Evolutionary conservation across 2,329 filamentous ascomycete species (phyloP).

Genomic region (Metarhizium anisopliae): DNA sequence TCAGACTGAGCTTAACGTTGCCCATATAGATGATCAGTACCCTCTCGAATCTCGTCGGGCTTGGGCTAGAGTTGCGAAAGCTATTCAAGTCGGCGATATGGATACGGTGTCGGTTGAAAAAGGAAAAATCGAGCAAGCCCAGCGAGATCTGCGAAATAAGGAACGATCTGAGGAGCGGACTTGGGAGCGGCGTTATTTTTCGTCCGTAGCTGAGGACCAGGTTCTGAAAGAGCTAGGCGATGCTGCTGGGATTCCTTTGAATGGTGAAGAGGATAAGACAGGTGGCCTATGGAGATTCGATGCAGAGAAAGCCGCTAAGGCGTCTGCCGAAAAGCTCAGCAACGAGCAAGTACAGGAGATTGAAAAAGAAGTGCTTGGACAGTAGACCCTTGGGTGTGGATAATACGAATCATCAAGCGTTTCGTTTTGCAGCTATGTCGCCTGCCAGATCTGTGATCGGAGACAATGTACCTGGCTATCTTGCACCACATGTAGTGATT

Average conservation of each 20-base stretch:
- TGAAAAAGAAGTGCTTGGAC: constrained; percentile 34
- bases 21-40: constrained; percentile 70
- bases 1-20: constrained; percentile 61
- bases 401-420: too few species aligned
- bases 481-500: neutral
- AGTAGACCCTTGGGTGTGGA: constrained; percentile 15
- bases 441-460: too few species aligned
- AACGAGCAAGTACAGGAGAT: constrained; percentile 32
- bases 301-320: constrained; percentile 32
- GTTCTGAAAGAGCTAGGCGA: constrained; percentile 36
- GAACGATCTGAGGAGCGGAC: constrained; percentile 65
- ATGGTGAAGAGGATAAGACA: constrained; percentile 51
- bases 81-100: constrained; percentile 76
- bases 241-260: constrained; percentile 35
- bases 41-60: constrained; percentile 80
- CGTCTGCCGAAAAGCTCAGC: constrained; percentile 26
- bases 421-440: neutral
- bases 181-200: constrained; percentile 85
- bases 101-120: constrained; percentile 72
- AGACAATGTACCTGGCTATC: too few species aligned
- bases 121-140: constrained; percentile 79
- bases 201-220: constrained; percentile 34
- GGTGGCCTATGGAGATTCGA: constrained; percentile 54
- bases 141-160: constrained; percentile 63
- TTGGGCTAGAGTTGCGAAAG: constrained; percentile 77